Conservation (phyloP, 2,329 filamentous ascomycete genomes). For the Trematosphaeria pertusa region DNA sequence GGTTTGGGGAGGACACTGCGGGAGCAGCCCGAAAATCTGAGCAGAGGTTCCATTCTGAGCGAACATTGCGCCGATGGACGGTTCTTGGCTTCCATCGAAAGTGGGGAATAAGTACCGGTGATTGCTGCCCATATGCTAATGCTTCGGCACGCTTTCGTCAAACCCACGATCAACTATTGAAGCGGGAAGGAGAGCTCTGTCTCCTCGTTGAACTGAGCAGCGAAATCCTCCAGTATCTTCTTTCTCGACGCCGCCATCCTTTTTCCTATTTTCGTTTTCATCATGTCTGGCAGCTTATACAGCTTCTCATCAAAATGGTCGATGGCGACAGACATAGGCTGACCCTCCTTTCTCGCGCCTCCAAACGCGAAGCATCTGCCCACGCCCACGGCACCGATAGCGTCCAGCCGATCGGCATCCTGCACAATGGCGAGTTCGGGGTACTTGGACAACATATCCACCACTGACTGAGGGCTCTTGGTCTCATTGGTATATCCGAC, state of each 20-base stretch:
- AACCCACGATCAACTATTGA: too few species aligned
- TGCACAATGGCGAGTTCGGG: conserved; percentile 87
- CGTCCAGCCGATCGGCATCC: conserved; percentile 91
- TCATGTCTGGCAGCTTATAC: conserved; percentile 39
- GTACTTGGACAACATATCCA: conserved; percentile 65
- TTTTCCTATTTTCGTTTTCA: conserved; percentile 43
- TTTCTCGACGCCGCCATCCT: conserved; percentile 20
- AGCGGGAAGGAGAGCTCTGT: conserved; percentile 18
- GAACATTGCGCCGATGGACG: too few species aligned
- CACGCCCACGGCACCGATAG: conserved; percentile 85
- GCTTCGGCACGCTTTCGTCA: too few species aligned
- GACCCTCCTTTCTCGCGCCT: conserved; percentile 53
- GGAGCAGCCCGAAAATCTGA: too few species aligned
- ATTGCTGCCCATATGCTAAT: too few species aligned
- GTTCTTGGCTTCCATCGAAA: too few species aligned
- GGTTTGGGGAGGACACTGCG: too few species aligned
- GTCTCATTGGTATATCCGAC: conserved; percentile 82
- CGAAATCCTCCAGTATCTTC: conserved; percentile 22
- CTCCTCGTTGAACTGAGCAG: conserved; percentile 21
- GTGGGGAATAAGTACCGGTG: too few species aligned
- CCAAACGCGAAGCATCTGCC: conserved; percentile 79
- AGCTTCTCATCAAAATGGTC: conserved; percentile 47
- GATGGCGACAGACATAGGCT: conserved; percentile 37
- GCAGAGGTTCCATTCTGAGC: too few species aligned
- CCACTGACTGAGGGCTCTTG: conserved; percentile 67